Base-by-base conservation (phyloP, 2,329 filamentous ascomycete genomes). In the Penicillium vulpinum region DNA sequence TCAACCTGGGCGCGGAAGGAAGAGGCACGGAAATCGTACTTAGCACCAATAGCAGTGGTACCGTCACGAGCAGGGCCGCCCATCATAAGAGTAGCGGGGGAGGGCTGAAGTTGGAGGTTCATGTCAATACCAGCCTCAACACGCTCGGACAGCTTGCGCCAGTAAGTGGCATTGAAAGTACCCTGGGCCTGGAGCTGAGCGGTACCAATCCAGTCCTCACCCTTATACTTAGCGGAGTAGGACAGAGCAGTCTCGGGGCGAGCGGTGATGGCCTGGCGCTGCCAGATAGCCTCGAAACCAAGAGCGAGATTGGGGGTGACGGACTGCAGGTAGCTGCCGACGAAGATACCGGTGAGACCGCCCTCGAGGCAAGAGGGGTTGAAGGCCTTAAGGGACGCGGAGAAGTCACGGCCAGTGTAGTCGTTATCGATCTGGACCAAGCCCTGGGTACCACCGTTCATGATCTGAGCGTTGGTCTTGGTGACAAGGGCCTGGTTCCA, bases 1-100 rank as follows among this genome's bases (percentile, higher is more conserved):
- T 99, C 94, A 68, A 97, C 85, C 80, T 99, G 94, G 43, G 93
- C 94, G 64, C 93, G 88, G 87, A 97, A 96, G 49, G 91, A 94
- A 54, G 91, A 94, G 80, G 92, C 90, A 72, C 91, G 86, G 86
- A 99, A 99, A 76, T 97, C 93, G 79, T 99, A 99, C 80, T 99
- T 99, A 74, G 92, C 91, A 70, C 93, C 94, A 69, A 97, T 84
- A 53, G 92, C 91, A 52, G 95, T 92, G 60, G 91, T 84, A 54
- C 94, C 94, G 76, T 99, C 92, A 77, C 92, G 93, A 75, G 88
- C 85, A 52, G 88, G 75, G 45, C 86, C 86, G 58, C 91, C 91
- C 86, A 94, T 92, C 77, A 90, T 79, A 62, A 85, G 84, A 51
- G 84, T 85, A 51, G 81, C 78, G 54, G 85, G 82, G 31, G 86